Evolutionary conservation across 805 yeast species (phyloP).

Genomic region (Zygosaccharomyces siamensis): DNA sequence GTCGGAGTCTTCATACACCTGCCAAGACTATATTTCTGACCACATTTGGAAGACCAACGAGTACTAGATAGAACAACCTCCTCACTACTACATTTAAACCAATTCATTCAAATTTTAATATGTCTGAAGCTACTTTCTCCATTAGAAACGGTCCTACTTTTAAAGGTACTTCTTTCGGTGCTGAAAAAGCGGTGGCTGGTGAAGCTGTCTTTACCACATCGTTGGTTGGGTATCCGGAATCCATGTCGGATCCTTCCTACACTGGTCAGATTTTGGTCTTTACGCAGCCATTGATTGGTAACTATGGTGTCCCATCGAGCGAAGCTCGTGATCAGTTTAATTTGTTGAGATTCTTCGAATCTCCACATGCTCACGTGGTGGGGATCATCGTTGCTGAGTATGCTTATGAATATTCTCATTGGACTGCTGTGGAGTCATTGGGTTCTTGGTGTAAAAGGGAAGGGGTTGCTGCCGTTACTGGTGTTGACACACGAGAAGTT

Average conservation of each 20-base stretch:
- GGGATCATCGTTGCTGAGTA: constrained; percentile 96
- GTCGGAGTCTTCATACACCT: constrained; percentile 35
- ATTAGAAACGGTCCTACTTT: constrained; percentile 91
- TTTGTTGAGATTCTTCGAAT: constrained; percentile 84
- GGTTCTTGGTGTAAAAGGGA: constrained; percentile 95
- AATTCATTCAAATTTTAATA: background rate
- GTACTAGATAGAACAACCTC: constrained; percentile 25
- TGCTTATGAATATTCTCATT: constrained; percentile 94
- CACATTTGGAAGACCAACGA: constrained; percentile 50
- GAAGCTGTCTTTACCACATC: constrained; percentile 98
- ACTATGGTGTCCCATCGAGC: constrained; percentile 95
- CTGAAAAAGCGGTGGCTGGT: constrained; percentile 86
- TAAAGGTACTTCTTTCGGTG: constrained; percentile 93
- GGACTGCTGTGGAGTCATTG: constrained; percentile 97
- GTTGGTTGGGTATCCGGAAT: constrained; percentile 96
- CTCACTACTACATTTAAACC: background rate
- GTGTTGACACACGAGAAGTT: constrained; percentile 94
- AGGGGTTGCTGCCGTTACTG: constrained; percentile 93
- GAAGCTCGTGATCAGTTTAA: constrained; percentile 76
- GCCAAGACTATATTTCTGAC: constrained; percentile 47
- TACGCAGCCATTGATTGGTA: constrained; percentile 96
- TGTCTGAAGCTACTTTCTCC: constrained; percentile 67
- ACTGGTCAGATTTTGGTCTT: constrained; percentile 94
- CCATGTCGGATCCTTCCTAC: constrained; percentile 98
- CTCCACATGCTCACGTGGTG: constrained; percentile 85